Evolutionary conservation across 345 rosid species (phyloP).

Genomic region (Boechera divaricarpa): DNA sequence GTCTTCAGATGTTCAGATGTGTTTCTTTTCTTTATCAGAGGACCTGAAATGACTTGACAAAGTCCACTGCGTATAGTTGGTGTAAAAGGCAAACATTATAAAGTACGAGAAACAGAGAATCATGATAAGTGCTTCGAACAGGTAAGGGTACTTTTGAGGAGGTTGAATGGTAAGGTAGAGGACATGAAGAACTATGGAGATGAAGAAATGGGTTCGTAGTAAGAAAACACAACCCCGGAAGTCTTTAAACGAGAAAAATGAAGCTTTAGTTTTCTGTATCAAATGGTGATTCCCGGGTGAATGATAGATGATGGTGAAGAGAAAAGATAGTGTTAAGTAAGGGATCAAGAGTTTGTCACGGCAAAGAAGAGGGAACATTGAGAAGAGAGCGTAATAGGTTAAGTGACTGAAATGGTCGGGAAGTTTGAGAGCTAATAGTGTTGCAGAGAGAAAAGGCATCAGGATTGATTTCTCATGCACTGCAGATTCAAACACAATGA

Average conservation of each 20-base stretch:
- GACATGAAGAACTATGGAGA: constrained; percentile 66
- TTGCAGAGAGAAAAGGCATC: constrained; percentile 89
- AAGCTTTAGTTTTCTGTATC: constrained; percentile 39
- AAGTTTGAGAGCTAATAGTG: constrained; percentile 69
- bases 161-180: constrained; percentile 62
- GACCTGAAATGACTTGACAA: constrained; percentile 45
- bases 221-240: constrained; percentile 36
- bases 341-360: constrained; percentile 82
- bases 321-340: constrained; percentile 56
- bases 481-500: constrained; percentile 51
- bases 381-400: constrained; percentile 75
- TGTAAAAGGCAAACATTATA: constrained; percentile 18
- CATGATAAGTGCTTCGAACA: constrained; percentile 78
- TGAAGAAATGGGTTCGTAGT: constrained; percentile 46
- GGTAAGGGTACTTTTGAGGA: constrained; percentile 68
- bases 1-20: constrained; percentile 15
- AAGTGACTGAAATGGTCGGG: constrained; percentile 57
- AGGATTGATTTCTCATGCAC: constrained; percentile 97
- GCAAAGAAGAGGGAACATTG: constrained; percentile 88
- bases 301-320: constrained; percentile 58
- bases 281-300: constrained; percentile 49
- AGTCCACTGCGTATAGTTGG: constrained; percentile 69
- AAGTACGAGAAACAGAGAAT: constrained; percentile 69
- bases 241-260: constrained; percentile 31
- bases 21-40: constrained; percentile 54